A percentile compares a stretch with the other conserved stretches of the same genome.
phyloP scores from a whole-genome alignment of 768 basidiomycete species.

The Suillus luteus region DNA sequence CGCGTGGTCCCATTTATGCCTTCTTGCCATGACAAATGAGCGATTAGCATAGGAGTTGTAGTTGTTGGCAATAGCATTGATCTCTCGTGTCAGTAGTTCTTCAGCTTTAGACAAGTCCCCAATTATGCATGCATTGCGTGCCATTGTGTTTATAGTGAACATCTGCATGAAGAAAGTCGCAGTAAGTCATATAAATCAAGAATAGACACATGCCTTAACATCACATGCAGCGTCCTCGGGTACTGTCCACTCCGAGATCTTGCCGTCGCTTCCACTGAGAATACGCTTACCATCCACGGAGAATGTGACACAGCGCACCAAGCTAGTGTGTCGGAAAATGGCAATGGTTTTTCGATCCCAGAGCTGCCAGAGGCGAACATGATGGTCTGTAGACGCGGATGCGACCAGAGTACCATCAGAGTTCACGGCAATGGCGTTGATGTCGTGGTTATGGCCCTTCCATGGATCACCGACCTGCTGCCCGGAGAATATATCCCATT shows the following conservation, averaged over 20 bases:
- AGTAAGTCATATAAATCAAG: neutral
- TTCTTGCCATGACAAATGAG: slow-evolving; percentile 4
- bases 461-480: slow-evolving; percentile 1
- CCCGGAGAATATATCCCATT: neutral
- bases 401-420: slow-evolving; percentile 2
- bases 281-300: neutral
- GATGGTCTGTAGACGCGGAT: neutral
- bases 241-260: neutral
- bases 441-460: neutral
- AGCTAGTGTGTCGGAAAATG: neutral
- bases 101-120: neutral
- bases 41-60: neutral
- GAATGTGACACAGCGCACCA: neutral
- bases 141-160: neutral
- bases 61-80: neutral
- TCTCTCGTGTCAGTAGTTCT: slow-evolving; percentile 1
- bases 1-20: neutral
- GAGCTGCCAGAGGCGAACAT: neutral
- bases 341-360: slow-evolving; percentile 6
- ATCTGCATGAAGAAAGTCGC: neutral
- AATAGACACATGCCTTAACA: neutral
- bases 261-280: neutral
- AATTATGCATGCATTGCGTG: slow-evolving; percentile 3
- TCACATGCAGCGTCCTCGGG: neutral
- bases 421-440: neutral